Conservation (phyloP, 352 stramenopile species). For the Phytophthora sansomeana region DNA sequence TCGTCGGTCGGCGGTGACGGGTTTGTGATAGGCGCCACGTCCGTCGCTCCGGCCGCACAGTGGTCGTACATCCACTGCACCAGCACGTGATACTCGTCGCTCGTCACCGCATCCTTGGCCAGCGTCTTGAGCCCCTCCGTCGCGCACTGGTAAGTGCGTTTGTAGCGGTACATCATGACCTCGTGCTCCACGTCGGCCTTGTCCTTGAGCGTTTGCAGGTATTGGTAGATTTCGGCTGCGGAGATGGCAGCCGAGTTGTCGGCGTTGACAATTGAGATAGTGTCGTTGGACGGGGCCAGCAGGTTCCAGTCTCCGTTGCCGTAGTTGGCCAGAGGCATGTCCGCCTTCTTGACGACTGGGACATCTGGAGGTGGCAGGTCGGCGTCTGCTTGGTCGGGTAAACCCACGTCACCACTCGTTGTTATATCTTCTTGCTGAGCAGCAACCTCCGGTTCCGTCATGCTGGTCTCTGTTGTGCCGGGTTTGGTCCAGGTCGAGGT, state of each 20-base stretch:
- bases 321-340: slow-evolving; percentile 28
- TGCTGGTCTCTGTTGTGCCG: too few relatives aligned
- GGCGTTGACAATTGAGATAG: slow-evolving; percentile 32
- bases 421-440: neutral
- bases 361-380: slow-evolving; percentile 21
- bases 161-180: slow-evolving; percentile 40
- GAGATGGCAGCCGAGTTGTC: slow-evolving; percentile 41
- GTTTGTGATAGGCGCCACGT: slow-evolving; percentile 10
- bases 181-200: slow-evolving; percentile 31
- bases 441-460: too few relatives aligned
- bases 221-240: slow-evolving; percentile 42
- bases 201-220: slow-evolving; percentile 36
- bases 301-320: slow-evolving; percentile 45
- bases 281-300: slow-evolving; percentile 42
- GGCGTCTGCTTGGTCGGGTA: slow-evolving; percentile 11
- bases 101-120: slow-evolving; percentile 41
- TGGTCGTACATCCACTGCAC: slow-evolving; percentile 57
- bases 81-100: slow-evolving; percentile 41
- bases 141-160: slow-evolving; percentile 41
- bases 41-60: slow-evolving; percentile 29
- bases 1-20: slow-evolving; percentile 13
- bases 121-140: slow-evolving; percentile 35
- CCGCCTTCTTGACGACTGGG: slow-evolving; percentile 21
- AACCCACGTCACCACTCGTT: neutral
- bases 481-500: too few relatives aligned